phyloP scores from a whole-genome alignment of 257 asterid species.

The Hygrophila difformis region DNA sequence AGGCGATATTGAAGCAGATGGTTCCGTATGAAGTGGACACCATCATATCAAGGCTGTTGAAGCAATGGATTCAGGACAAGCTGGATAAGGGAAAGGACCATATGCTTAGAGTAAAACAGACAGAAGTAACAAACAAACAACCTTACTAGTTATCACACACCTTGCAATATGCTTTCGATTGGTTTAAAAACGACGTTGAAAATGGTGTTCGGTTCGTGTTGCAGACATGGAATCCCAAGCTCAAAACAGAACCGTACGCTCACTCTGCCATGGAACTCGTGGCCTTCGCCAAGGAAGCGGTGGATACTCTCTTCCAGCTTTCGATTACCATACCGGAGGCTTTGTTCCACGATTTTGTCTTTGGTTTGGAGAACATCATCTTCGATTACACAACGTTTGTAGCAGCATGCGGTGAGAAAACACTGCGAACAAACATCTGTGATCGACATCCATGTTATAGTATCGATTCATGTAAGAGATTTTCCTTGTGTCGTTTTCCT shows the following conservation, averaged over 20 bases:
- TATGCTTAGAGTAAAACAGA: conserved; percentile 59
- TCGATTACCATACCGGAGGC: conserved; percentile 52
- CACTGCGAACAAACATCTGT: no score
- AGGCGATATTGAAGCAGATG: conserved; percentile 65
- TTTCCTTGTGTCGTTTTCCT: not conserved
- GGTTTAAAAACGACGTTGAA: not conserved
- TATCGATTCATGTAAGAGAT: no score
- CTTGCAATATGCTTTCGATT: no score
- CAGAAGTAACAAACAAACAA: conserved; percentile 85
- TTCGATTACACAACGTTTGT: conserved; percentile 56
- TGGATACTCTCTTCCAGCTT: conserved; percentile 66
- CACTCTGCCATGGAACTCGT: conserved; percentile 60
- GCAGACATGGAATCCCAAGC: conserved; percentile 94
- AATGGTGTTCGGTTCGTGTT: conserved; percentile 3
- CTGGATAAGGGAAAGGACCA: conserved; percentile 54
- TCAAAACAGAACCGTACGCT: conserved; percentile 78
- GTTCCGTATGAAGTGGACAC: conserved; percentile 81
- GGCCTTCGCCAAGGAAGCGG: conserved; percentile 46
- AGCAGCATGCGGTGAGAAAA: conserved; percentile 69
- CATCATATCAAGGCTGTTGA: conserved; percentile 31
- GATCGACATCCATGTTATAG: no score
- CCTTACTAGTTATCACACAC: no score
- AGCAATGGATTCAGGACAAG: conserved; percentile 81
- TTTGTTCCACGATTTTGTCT: conserved; percentile 46
- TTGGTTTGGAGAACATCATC: conserved; percentile 60